These are phyloP conservation scores for Lachancea fermentati DNA, from an alignment of 805 yeast species.

Conservation along the genomic window DNA sequence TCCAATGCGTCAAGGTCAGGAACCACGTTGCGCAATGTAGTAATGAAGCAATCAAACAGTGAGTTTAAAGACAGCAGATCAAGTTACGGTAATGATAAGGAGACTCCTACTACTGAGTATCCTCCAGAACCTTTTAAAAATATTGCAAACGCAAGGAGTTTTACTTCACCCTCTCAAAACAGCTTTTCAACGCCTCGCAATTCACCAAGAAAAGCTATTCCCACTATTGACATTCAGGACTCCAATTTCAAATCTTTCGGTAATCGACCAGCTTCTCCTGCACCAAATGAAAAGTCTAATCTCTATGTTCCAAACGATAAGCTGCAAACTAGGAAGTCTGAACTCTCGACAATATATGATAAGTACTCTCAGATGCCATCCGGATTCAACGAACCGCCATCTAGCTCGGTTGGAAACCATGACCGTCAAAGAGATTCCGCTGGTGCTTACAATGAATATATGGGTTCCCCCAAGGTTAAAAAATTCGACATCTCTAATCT, in stretches of 20 bases:
- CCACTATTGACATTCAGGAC: slow-evolving; percentile 10
- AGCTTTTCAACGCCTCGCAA: neutral
- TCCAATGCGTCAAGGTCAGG: slow-evolving; percentile 3
- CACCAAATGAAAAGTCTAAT: neutral
- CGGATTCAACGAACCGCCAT: slow-evolving; percentile 2
- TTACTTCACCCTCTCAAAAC: neutral
- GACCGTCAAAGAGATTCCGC: slow-evolving; percentile 9
- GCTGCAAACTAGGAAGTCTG: slow-evolving; percentile 8
- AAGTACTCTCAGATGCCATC: slow-evolving; percentile 9
- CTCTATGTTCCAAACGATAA: neutral
- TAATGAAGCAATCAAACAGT: neutral
- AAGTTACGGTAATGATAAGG: neutral
- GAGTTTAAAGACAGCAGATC: neutral
- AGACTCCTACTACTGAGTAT: neutral
- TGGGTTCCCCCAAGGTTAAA: slow-evolving; percentile 19
- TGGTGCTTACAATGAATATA: slow-evolving; percentile 26
- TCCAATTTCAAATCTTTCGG: slow-evolving; percentile 12
- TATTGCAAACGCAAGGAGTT: neutral
- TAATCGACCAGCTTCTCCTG: neutral
- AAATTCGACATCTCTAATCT: slow-evolving; percentile 22
- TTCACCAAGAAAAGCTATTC: neutral
- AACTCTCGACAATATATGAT: slow-evolving; percentile 19
- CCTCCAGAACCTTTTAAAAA: neutral
- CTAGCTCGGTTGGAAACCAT: slow-evolving; percentile 9
- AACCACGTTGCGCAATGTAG: neutral